Evolutionary conservation across 2,329 filamentous ascomycete species (phyloP).

Genomic region (Cercospora zeae-maydis): DNA sequence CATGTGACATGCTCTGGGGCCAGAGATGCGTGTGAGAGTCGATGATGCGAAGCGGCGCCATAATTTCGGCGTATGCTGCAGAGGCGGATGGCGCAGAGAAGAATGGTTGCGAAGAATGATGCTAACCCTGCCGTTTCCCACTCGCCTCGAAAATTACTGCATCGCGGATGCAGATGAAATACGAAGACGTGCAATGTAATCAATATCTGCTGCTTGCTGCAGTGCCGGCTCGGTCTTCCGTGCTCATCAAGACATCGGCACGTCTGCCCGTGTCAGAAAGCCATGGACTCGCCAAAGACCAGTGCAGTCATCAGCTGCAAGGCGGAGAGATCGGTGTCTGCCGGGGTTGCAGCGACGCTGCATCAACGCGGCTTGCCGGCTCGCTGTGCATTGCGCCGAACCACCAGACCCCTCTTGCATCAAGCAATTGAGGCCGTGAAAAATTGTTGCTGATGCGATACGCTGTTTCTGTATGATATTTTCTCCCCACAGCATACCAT

Average conservation of each 20-base stretch:
- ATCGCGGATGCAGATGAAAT: neutral
- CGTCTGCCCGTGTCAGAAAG: neutral
- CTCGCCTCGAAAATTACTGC: neutral
- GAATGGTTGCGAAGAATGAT: neutral
- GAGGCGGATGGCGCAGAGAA: neutral
- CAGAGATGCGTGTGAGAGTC: slow-evolving; percentile 93
- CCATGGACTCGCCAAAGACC: neutral
- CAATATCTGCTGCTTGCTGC: slow-evolving; percentile 1
- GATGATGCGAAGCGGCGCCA: slow-evolving; percentile 53
- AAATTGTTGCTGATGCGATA: slow-evolving; percentile 11
- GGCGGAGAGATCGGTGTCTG: slow-evolving; percentile 1
- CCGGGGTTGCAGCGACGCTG: neutral
- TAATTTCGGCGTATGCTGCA: neutral
- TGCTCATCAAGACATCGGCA: neutral
- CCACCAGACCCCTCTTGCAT: slow-evolving; percentile 3
- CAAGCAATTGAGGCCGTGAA: neutral
- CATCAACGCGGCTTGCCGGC: slow-evolving; percentile 4
- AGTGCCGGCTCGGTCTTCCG: slow-evolving; percentile 1
- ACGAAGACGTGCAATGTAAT: neutral
- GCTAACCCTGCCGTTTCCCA: neutral
- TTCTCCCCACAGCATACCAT: neutral
- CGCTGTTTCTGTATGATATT: neutral
- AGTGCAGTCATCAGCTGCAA: neutral
- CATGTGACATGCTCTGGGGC: slow-evolving; percentile 58
- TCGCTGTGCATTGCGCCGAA: slow-evolving; percentile 16